Conservation (phyloP, 306 rosid species). For the Crotalaria pallida region DNA sequence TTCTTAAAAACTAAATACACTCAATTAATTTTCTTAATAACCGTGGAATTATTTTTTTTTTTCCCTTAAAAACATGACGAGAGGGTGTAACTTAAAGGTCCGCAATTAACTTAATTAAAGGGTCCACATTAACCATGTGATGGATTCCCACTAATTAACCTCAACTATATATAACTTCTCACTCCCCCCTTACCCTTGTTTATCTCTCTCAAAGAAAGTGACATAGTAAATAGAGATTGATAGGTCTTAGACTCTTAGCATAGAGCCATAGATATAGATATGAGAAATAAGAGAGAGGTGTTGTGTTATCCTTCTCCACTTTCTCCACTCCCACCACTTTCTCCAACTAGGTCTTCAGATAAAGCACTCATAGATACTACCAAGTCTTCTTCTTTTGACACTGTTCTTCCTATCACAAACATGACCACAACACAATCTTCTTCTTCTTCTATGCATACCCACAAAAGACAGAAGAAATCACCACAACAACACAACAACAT, state of each 20-base stretch:
- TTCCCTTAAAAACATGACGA: too few species aligned
- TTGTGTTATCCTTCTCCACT: conserved; percentile 35
- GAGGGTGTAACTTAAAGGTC: too few species aligned
- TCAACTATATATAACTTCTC: conserved; percentile 20
- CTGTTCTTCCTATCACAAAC: neutral
- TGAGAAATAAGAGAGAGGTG: conserved; percentile 61
- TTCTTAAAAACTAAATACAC: too few species aligned
- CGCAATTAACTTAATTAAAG: too few species aligned
- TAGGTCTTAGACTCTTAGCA: too few species aligned
- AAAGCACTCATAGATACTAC: neutral
- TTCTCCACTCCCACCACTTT: too few species aligned
- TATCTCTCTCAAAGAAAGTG: neutral
- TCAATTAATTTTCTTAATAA: too few species aligned
- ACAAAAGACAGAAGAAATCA: conserved; percentile 38
- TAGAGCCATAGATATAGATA: neutral
- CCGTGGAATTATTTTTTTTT: too few species aligned
- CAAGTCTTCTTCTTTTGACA: neutral
- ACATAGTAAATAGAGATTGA: neutral
- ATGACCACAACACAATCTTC: neutral
- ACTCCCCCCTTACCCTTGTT: neutral
- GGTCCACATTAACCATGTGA: too few species aligned
- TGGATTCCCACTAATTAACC: neutral
- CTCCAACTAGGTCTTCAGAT: conserved; percentile 12
- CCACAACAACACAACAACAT: neutral
- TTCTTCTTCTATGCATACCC: neutral